Conservation (phyloP, 2,329 filamentous ascomycete species). For the Bipolaris cookei region DNA sequence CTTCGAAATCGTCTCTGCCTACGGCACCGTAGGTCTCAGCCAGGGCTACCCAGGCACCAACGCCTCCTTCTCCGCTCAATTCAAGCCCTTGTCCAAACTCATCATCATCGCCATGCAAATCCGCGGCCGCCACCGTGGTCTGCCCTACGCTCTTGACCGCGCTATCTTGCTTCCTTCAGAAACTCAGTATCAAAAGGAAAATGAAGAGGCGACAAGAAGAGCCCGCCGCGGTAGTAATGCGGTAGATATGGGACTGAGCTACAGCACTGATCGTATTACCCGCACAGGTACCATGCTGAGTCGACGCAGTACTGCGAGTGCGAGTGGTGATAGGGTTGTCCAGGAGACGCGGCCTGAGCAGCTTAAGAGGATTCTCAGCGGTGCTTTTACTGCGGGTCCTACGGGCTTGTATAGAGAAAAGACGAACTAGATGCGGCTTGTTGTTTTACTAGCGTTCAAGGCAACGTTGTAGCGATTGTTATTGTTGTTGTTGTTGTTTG, state of each 20-base stretch:
- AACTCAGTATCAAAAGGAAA: constrained; percentile 66
- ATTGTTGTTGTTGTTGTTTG: too few relatives aligned
- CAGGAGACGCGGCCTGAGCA: constrained; percentile 21
- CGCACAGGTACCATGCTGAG: constrained; percentile 31
- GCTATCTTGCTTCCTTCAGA: constrained; percentile 73
- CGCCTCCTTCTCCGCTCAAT: constrained; percentile 82
- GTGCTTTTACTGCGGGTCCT: constrained; percentile 34
- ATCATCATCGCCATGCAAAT: constrained; percentile 72
- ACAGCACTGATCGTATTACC: constrained; percentile 19
- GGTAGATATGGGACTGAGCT: constrained; percentile 16
- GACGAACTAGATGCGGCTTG: neutral
- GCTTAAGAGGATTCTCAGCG: constrained; percentile 29
- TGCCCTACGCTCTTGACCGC: constrained; percentile 71
- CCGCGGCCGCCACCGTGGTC: constrained; percentile 68
- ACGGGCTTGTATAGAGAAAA: constrained; percentile 20
- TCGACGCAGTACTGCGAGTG: constrained; percentile 24
- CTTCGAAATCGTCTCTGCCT: constrained; percentile 53
- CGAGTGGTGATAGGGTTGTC: constrained; percentile 14
- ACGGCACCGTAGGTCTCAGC: constrained; percentile 87
- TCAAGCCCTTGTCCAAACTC: constrained; percentile 71
- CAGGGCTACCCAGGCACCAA: constrained; percentile 80
- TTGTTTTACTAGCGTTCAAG: too few relatives aligned
- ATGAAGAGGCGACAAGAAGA: constrained; percentile 57
- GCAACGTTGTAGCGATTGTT: too few relatives aligned
- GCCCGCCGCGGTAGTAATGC: constrained; percentile 37